Base-by-base conservation (phyloP, 768 basidiomycete genomes). In the Pilatotrama ljubarskyi region DNA sequence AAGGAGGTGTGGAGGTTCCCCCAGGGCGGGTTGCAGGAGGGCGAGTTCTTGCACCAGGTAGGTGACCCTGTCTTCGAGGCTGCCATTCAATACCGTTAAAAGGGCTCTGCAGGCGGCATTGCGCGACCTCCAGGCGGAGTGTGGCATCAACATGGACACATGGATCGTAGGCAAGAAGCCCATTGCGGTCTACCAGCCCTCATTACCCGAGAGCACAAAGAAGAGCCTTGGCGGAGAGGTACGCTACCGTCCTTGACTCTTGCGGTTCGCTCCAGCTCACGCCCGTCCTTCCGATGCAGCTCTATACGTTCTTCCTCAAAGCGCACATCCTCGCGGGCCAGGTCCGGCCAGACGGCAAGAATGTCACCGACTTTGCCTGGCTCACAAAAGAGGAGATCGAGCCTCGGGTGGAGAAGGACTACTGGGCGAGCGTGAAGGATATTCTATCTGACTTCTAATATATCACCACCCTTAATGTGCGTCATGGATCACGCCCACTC, bases 161-260 rank as follows among this genome's bases (percentile, higher is more conserved):
- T 98, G 96, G 95, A 78, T 95, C 62, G 93, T 96, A n/a, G 85
- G 92, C 51, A 84, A 88, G 53, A 90, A 89, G 56, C 96, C 96
- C 3, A 84, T 96, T 64, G 94, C 93, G 4, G 80, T 91, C 53
- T 83, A 85, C 73, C 83, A 86, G 69, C 82, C 83, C 62, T 70
- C 77, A 29, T 38, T 66, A 73, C n/a, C 62, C 63, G 37, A 61
- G 64, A 41, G 46, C 57, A 67, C 37, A 64, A 68, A 61, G 54
- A 41, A 53, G 49, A n/a, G 17, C 29, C 54, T 58, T 7, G 41
- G 29, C 40, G 51, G 0, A 55, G 32, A 61, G 69, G 69, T 69
- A 58, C 24, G 64, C 35, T 36, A 29, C 3, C 29, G 5, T 42
- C 20, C 24, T 18, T 6, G 11, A 8, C 20, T n/a, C 29, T n/a